Conservation (phyloP, 345 rosid species). For the Brassica juncea region DNA sequence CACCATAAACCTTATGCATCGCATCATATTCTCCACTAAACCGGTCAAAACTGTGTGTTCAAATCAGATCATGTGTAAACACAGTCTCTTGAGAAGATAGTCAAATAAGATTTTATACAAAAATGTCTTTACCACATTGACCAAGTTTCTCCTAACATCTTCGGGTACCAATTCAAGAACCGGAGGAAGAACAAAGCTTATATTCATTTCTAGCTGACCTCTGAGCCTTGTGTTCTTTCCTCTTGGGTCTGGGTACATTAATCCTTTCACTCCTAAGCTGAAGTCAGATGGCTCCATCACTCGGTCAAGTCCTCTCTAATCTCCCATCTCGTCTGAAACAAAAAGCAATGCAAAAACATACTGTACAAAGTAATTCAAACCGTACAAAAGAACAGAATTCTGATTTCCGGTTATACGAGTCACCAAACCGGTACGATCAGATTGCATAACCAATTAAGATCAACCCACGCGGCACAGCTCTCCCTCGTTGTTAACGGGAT, state of each 20-base stretch:
- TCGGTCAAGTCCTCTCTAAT: constrained; percentile 63
- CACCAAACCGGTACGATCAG: too few relatives aligned
- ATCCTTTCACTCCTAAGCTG: constrained; percentile 65
- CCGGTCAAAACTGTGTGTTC: constrained; percentile 46
- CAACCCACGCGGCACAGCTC: too few relatives aligned
- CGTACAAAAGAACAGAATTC: too few relatives aligned
- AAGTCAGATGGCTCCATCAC: constrained; percentile 64
- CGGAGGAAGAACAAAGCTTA: constrained; percentile 78
- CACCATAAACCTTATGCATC: constrained; percentile 71
- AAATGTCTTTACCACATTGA: constrained; percentile 55
- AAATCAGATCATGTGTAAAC: background rate
- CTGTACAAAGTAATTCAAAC: too few relatives aligned
- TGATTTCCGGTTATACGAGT: too few relatives aligned
- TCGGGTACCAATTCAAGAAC: constrained; percentile 68
- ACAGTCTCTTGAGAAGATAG: background rate
- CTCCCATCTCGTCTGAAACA: constrained; percentile 71
- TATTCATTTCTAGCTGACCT: constrained; percentile 75
- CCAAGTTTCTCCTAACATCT: constrained; percentile 61
- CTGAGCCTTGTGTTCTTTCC: constrained; percentile 55
- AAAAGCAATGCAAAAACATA: background rate
- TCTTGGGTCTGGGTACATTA: constrained; percentile 57
- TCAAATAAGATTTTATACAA: background rate
- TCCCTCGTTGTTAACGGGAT: too few relatives aligned
- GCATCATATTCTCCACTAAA: constrained; percentile 79
- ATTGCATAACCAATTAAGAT: too few relatives aligned